Evolutionary conservation across 306 rosid species (phyloP), one percentile per base, ranked within the genome.

Genomic region (Sophora flavescens): DNA sequence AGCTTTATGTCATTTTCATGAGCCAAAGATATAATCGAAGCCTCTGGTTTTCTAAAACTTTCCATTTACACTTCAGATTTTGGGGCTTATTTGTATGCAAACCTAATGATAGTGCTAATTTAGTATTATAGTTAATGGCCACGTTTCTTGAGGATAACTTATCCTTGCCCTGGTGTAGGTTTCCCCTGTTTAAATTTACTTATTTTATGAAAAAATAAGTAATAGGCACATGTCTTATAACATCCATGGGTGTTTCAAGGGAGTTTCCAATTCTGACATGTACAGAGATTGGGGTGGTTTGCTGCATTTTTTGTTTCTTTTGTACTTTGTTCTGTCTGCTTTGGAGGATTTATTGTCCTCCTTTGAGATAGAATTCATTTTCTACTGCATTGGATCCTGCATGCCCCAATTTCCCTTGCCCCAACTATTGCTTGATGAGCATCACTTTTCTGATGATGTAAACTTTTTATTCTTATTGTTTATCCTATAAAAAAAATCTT

Each of bases 261-360:
- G 14, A 9, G 44, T 68, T 68, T 50, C 60, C 0, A 4, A 7
- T 48, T 9, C 52, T 28, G 26, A 32, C 18, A 22, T 32, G 39
- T 18, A 56, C 28, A 38, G 17, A 33, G 38, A 36, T 36, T 54
- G 18, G 26, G 28, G 36, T 56, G 28, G 26, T 18, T 12, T 38
- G 26, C 38, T 54, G 76, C 39, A 38, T 22, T 36, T 51, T 30
- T 70, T 52, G 0, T 2, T 51, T 6, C 2, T 51, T 2, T 17
- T 33, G 7, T 33, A 45, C 69, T 58, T 15, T 32, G 41, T 72
- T 57, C 15, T 57, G 15, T 60, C 14, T 60, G 63, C 10, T 70
- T 11, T 54, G n/a, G 10, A 58, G 28, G 52, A 26, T 72, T 52
- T 6, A 36, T 17, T 36, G 12, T 36, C 36, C 8, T 70, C 39